phyloP scores from a whole-genome alignment of 2,329 filamentous ascomycete genomes.

The Fusarium euwallaceae region DNA sequence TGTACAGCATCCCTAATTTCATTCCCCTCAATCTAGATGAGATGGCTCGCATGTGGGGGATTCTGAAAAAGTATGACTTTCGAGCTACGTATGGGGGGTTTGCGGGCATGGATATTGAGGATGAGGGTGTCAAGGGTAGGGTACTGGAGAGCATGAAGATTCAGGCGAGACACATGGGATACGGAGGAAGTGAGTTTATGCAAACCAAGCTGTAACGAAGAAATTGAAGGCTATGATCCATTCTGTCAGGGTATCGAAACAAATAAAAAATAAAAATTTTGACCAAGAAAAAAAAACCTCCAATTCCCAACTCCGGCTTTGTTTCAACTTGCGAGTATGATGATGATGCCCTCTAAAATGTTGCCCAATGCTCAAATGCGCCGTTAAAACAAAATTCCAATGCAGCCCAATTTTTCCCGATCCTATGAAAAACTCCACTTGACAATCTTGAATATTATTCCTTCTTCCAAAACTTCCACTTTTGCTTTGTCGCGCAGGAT shows the following conservation, averaged over 20 bases:
- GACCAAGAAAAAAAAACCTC: background rate
- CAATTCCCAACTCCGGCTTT: slow-evolving; percentile 18
- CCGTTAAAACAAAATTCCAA: background rate
- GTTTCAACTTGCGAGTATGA: background rate
- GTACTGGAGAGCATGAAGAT: slow-evolving; percentile 84
- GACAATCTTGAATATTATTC: slow-evolving; percentile 16
- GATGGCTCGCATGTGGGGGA: slow-evolving; percentile 77
- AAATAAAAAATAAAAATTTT: background rate
- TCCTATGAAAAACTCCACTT: background rate
- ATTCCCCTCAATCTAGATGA: slow-evolving; percentile 77
- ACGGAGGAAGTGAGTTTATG: slow-evolving; percentile 57
- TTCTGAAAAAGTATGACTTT: slow-evolving; percentile 73
- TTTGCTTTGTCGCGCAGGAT: slow-evolving; percentile 35
- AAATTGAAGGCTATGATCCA: slow-evolving; percentile 13
- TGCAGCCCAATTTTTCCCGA: background rate
- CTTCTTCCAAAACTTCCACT: slow-evolving; percentile 49
- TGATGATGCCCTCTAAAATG: background rate
- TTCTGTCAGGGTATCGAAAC: slow-evolving; percentile 38
- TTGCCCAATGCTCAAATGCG: background rate
- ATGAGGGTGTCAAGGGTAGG: slow-evolving; percentile 69
- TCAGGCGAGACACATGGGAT: slow-evolving; percentile 68
- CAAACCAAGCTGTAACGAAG: slow-evolving; percentile 35
- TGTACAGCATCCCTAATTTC: slow-evolving; percentile 83
- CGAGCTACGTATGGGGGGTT: slow-evolving; percentile 77
- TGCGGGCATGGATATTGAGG: slow-evolving; percentile 70